A percentile compares a stretch with the other conserved stretches of the same genome.
These are phyloP conservation scores for Neofusicoccum parvum DNA, from an alignment of 2,329 filamentous ascomycete species.

Conservation along the genomic window DNA sequence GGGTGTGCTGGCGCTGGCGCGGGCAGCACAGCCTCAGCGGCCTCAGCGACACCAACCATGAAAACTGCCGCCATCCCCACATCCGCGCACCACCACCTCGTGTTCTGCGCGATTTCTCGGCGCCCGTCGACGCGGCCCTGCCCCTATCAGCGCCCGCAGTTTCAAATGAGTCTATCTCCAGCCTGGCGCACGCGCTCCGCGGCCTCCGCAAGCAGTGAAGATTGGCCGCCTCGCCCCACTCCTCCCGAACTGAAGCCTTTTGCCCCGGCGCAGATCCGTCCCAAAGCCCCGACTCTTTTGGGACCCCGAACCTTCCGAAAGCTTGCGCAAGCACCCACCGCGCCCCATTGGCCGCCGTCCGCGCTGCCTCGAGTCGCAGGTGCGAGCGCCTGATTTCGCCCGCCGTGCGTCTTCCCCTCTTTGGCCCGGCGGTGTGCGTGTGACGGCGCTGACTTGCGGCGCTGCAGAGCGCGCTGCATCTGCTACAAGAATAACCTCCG, in stretches of 20 bases:
- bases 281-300: background rate
- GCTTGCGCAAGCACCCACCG: background rate
- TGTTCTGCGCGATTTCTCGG: constrained; percentile 17
- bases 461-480: background rate
- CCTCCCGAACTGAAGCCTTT: constrained; percentile 9
- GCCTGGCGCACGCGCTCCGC: background rate
- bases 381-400: background rate
- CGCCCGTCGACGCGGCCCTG: background rate
- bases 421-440: background rate
- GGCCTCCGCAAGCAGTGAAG: background rate
- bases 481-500: background rate
- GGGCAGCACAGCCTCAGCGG: no score
- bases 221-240: background rate
- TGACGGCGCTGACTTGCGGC: background rate
- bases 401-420: background rate
- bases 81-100: background rate
- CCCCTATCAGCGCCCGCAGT: background rate
- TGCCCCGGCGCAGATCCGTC: background rate
- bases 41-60: background rate
- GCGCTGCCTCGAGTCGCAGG: background rate
- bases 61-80: background rate
- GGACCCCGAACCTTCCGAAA: background rate
- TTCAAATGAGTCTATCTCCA: background rate
- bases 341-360: background rate
- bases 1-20: no score